Percentiles rank a stretch among this genome's conserved stretches.
Evolutionary conservation across 2,329 filamentous ascomycete species (phyloP).

Genomic region (Leptographium galeiforme): DNA sequence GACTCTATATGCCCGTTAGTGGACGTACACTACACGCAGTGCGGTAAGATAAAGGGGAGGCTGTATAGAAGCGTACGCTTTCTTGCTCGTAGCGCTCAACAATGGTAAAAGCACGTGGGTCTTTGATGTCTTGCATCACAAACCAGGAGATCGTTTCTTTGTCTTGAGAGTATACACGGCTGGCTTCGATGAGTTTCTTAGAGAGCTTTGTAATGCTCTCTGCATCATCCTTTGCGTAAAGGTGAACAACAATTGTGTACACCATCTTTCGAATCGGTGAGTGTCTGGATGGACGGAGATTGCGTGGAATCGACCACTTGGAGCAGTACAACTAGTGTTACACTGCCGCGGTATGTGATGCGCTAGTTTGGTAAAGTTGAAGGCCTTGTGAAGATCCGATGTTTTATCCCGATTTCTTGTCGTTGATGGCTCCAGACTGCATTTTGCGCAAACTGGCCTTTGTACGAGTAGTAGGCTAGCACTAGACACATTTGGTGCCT

Average conservation of each 20-base stretch:
- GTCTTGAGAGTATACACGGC: slow-evolving; percentile 57
- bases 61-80: slow-evolving; percentile 29
- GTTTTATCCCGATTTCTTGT: too few species aligned
- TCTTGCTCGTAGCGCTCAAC: slow-evolving; percentile 62
- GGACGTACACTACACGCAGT: background rate
- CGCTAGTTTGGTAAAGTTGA: too few species aligned
- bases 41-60: slow-evolving; percentile 1
- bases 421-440: too few species aligned
- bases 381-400: too few species aligned
- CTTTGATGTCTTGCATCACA: slow-evolving; percentile 62
- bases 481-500: too few species aligned
- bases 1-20: slow-evolving; percentile 23
- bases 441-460: too few species aligned
- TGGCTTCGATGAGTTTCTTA: slow-evolving; percentile 63
- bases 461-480: too few species aligned
- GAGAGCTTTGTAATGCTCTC: slow-evolving; percentile 53
- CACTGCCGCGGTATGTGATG: too few species aligned
- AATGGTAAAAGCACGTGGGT: slow-evolving; percentile 58
- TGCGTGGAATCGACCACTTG: background rate
- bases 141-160: slow-evolving; percentile 60
- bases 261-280: too few species aligned
- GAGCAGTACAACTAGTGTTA: too few species aligned
- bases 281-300: background rate
- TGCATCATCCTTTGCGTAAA: slow-evolving; percentile 54
- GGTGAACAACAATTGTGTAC: slow-evolving; percentile 56